phyloP scores from a whole-genome alignment of 345 rosid genomes.

The Hypericum androsaemum region DNA sequence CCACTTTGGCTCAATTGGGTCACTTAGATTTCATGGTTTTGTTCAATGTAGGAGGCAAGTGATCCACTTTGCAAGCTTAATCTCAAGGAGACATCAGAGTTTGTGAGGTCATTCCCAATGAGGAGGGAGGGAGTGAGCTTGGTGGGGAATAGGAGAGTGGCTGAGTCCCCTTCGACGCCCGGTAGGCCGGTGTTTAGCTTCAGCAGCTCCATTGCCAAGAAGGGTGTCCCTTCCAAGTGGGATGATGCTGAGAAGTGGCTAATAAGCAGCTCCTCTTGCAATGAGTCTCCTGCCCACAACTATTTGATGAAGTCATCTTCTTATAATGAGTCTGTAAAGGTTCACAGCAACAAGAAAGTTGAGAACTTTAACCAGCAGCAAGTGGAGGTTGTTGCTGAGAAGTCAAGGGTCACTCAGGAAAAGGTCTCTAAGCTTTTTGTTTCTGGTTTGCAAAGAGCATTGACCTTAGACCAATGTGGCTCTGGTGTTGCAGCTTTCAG shows the following conservation, averaged over 20 bases:
- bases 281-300: slow-evolving; percentile 56
- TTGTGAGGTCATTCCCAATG: slow-evolving; percentile 56
- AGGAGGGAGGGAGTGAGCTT: slow-evolving; percentile 48
- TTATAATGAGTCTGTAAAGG: slow-evolving; percentile 17
- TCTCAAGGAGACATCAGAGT: slow-evolving; percentile 66
- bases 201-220: slow-evolving; percentile 47
- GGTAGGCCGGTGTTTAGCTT: slow-evolving; percentile 76
- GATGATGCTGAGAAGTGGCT: slow-evolving; percentile 93
- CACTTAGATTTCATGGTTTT: too few species aligned
- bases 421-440: slow-evolving; percentile 24
- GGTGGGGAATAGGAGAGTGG: slow-evolving; percentile 37
- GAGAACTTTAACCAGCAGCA: slow-evolving; percentile 32
- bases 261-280: slow-evolving; percentile 35
- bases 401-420: slow-evolving; percentile 52
- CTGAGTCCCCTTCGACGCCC: slow-evolving; percentile 58
- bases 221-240: slow-evolving; percentile 89
- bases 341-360: slow-evolving; percentile 17
- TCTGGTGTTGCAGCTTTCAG: slow-evolving; percentile 19
- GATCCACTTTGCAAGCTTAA: slow-evolving; percentile 68
- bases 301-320: slow-evolving; percentile 22
- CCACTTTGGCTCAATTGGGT: too few species aligned
- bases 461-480: slow-evolving; percentile 26
- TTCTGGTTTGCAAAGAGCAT: slow-evolving; percentile 26
- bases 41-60: slow-evolving; percentile 10
- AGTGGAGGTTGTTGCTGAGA: slow-evolving; percentile 46